Evolutionary conservation across 192 early-diverging fungal species (phyloP).

Genomic region (Tieghemiomyces parasiticus): DNA sequence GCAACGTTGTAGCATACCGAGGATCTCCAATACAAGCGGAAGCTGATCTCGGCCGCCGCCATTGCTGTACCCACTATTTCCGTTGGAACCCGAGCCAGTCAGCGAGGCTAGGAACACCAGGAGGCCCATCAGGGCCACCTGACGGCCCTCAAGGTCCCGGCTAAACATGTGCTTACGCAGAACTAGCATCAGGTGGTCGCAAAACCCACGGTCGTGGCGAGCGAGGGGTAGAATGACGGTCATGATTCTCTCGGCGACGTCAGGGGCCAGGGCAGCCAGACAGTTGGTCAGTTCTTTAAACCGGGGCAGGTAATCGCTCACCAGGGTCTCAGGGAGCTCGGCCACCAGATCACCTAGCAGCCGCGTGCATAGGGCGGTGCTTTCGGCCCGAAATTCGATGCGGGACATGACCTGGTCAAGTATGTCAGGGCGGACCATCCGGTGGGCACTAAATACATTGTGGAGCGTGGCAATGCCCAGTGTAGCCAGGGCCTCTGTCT

Average conservation of each 20-base stretch:
- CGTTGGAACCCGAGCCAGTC: slow-evolving; percentile 14
- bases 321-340: slow-evolving; percentile 18
- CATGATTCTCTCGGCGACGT: slow-evolving; percentile 36
- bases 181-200: slow-evolving; percentile 46
- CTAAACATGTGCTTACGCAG: slow-evolving; percentile 55
- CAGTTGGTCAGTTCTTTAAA: slow-evolving; percentile 54
- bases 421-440: slow-evolving; percentile 50
- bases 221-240: slow-evolving; percentile 36
- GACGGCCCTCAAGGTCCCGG: slow-evolving; percentile 39
- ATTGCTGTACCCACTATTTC: slow-evolving; percentile 10
- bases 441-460: slow-evolving; percentile 32
- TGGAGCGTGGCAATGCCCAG: slow-evolving; percentile 17
- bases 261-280: slow-evolving; percentile 35
- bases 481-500: no score
- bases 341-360: slow-evolving; percentile 17
- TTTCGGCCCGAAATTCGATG: slow-evolving; percentile 21
- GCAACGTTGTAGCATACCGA: slow-evolving; percentile 49
- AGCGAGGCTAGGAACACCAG: slow-evolving; percentile 29
- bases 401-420: slow-evolving; percentile 47
- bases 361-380: slow-evolving; percentile 10
- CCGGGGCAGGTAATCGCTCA: slow-evolving; percentile 16
- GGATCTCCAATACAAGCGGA: slow-evolving; percentile 14
- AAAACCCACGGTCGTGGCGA: slow-evolving; percentile 32
- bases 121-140: slow-evolving; percentile 43
- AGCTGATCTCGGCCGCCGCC: background rate